phyloP scores from a whole-genome alignment of 129 eudicot genomes.

The Helianthus annuus region DNA sequence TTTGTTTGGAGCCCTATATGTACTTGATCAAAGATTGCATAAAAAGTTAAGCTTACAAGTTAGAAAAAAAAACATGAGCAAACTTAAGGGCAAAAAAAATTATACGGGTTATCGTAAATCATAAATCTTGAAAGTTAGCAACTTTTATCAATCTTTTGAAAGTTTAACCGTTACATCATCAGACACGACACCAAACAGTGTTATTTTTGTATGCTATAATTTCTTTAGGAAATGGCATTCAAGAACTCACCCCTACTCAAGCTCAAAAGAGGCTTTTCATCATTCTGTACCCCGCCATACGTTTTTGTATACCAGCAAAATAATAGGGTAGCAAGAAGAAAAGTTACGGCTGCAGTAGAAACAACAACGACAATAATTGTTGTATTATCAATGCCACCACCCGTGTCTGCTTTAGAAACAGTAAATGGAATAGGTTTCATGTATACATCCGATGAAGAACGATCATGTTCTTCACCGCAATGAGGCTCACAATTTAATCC shows the following conservation, averaged over 20 bases:
- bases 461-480: conserved; percentile 6
- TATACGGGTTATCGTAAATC: neutral
- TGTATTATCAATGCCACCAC: conserved; percentile 29
- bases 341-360: conserved; percentile 61
- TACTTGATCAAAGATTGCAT: conserved; percentile 2
- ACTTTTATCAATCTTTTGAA: neutral
- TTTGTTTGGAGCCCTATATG: too few species aligned
- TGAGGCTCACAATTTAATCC: conserved; percentile 29
- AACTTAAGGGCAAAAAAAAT: neutral
- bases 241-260: conserved; percentile 58
- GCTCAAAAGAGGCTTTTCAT: conserved; percentile 80
- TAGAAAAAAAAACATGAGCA: conserved; percentile 5
- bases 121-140: neutral
- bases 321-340: conserved; percentile 50
- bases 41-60: conserved; percentile 2
- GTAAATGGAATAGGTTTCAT: conserved; percentile 36
- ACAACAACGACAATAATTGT: conserved; percentile 61
- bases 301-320: conserved; percentile 56
- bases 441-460: conserved; percentile 9
- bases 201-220: neutral
- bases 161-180: neutral
- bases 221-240: conserved; percentile 18
- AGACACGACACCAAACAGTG: neutral
- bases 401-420: conserved; percentile 30
- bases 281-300: conserved; percentile 54